Base-by-base conservation (phyloP, 169 alveolate genomes). In the Perkinsus olseni region DNA sequence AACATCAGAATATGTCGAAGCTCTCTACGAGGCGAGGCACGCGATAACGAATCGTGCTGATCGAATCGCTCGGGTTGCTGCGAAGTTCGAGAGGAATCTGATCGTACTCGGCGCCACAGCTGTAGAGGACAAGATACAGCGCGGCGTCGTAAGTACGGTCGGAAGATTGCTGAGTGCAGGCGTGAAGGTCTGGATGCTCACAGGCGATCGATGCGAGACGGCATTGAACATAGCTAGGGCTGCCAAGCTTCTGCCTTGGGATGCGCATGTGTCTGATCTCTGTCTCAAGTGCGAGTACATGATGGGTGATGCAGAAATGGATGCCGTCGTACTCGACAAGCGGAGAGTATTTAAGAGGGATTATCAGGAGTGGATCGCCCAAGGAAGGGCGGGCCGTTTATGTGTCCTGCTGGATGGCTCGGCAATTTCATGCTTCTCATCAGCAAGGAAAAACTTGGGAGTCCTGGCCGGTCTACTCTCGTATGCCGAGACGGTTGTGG, bases 171-270 rank as follows among this genome's bases (percentile, higher is more conserved):
- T 97, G 96, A 97, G 96, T 51, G 99, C 99, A 6, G 82, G 82
- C 28, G 97, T 98, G 91, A 97, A 98, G 91, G 96, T 98, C 20
- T 98, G 99, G 99, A 99, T 98, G 74, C 95, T 98, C 39, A 98
- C 99, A 20, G 99, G 99, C 6, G 99, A 98, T 96, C 98, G 98
- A 96, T 95, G 98, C 91, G 99, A 98, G 93, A 98, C 99, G 37
- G 99, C 99, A 0, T 96, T 98, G 93, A 97, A 98, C 94, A 98
- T 98, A 0, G 99, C 96, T 37, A 93, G 82, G 31, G 34, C 37
- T 62, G 97, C 94, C 95, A 97, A 94, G 31, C 28, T 62, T 28
- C 17, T 62, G 37, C 82, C 82, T 62, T 4, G 0, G 82, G 82
- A 62, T 21, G 37, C 82, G 0, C 82, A 1, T 62, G 4, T 62